Base-by-base conservation (phyloP, 352 stramenopile species). In the Globisporangium camurandrum region DNA sequence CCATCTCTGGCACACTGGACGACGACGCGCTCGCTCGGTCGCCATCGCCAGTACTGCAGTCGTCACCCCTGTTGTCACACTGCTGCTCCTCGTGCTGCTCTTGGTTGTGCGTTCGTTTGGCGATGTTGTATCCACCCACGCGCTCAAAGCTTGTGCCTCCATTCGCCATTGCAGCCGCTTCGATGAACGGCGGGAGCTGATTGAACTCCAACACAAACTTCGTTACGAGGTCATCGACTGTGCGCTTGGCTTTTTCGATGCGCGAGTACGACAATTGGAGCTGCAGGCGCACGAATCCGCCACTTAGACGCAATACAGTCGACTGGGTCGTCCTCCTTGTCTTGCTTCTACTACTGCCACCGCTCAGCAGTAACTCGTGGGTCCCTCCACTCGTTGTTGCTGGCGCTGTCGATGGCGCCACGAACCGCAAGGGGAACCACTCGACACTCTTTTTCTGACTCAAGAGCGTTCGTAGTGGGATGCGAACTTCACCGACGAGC, bases 371-470 rank as follows among this genome's bases (percentile, higher is more conserved):
- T n/a, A n/a, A n/a, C n/a, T n/a, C n/a, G n/a, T n/a, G n/a, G n/a
- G n/a, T n/a, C n/a, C n/a, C n/a, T n/a, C n/a, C n/a, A n/a, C 30
- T 8, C 30, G 30, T 12, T 14, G 54, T 42, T 1, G 37, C 16
- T 12, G 20, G 33, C 2, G 30, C 38, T 2, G 44, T 54, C 4
- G 52, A 59, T 19, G 46, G 38, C 12, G 66, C 55, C 17, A 60
- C 64, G 3, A 74, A 66, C 12, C 64, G 49, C 17, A 89, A 44
- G 1, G 67, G 54, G 56, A 78, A 89, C 69, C 74, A 88, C 23
- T 84, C 66, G 2, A 84, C 59, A 2, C 55, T 50, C 19, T 77
- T 75, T 24, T 79, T 85, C 52, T 92, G 80, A 36, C 89, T 70
- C 36, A 85, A 19, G 6, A 92, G 47, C 33, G 68, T 68, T 0